Evolutionary conservation across 2,329 filamentous ascomycete genomes (phyloP).

Genomic region (Alternaria longipes): DNA sequence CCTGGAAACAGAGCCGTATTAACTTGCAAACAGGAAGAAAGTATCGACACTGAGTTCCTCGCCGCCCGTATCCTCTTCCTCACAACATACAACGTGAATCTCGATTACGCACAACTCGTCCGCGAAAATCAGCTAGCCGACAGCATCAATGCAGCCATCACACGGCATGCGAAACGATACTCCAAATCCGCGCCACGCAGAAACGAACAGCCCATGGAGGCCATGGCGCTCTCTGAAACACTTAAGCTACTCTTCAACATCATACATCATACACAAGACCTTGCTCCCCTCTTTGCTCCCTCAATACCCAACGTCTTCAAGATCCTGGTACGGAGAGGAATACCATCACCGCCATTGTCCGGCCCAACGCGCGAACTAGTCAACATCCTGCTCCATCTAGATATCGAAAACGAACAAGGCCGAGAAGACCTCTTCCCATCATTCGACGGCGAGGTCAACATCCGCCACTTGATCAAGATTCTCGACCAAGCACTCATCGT

Average conservation of each 20-base stretch:
- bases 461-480: slow-evolving; percentile 73
- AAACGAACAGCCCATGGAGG: slow-evolving; percentile 68
- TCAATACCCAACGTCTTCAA: slow-evolving; percentile 75
- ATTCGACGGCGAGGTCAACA: slow-evolving; percentile 66
- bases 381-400: slow-evolving; percentile 82
- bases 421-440: slow-evolving; percentile 72
- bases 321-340: slow-evolving; percentile 70
- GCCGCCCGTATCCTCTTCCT: slow-evolving; percentile 81
- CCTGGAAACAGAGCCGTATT: neutral
- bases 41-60: slow-evolving; percentile 86
- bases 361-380: slow-evolving; percentile 75
- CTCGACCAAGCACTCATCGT: slow-evolving; percentile 71
- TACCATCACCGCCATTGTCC: slow-evolving; percentile 73
- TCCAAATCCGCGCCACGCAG: slow-evolving; percentile 44
- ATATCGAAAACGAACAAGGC: slow-evolving; percentile 63
- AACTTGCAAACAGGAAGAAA: slow-evolving; percentile 63
- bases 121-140: slow-evolving; percentile 72
- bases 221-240: slow-evolving; percentile 83
- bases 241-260: slow-evolving; percentile 91
- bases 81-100: slow-evolving; percentile 77
- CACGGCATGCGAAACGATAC: slow-evolving; percentile 67
- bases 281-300: slow-evolving; percentile 69
- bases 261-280: slow-evolving; percentile 74
- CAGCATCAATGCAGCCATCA: slow-evolving; percentile 73
- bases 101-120: slow-evolving; percentile 72